Evolutionary conservation across 179 eudicot genomes (phyloP).

Genomic region (Silene noctiflora): DNA sequence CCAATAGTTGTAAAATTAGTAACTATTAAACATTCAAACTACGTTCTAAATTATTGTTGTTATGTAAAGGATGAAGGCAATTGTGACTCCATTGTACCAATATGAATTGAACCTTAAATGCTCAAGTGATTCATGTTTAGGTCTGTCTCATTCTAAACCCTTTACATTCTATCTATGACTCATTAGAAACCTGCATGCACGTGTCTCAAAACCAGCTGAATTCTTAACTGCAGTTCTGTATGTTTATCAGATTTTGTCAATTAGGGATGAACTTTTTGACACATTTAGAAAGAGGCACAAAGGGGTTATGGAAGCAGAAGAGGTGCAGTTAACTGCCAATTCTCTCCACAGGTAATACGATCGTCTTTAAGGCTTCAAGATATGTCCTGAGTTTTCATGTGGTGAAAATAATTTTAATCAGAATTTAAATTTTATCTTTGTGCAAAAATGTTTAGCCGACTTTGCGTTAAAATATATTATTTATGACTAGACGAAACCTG

Average conservation of each 20-base stretch:
- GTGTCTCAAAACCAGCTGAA: not conserved
- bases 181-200: not conserved
- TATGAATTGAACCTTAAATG: too few relatives aligned
- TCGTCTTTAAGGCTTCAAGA: not conserved
- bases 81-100: too few relatives aligned
- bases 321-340: conserved; percentile 87
- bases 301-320: conserved; percentile 92
- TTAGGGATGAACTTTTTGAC: conserved; percentile 92
- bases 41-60: too few relatives aligned
- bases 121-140: not conserved
- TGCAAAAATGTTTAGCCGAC: not conserved
- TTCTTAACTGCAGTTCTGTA: conserved; percentile 15
- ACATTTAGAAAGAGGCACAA: conserved; percentile 91
- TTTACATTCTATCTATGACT: not conserved
- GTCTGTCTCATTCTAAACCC: not conserved
- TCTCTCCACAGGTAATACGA: conserved; percentile 71
- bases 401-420: not conserved
- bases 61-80: too few relatives aligned
- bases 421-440: not conserved
- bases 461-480: not conserved
- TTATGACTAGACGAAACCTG: not conserved
- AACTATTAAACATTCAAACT: too few relatives aligned
- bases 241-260: conserved; percentile 60
- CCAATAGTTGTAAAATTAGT: too few relatives aligned
- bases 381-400: not conserved